Evolutionary conservation across 2,329 filamentous ascomycete species (phyloP).

Genomic region (Phaeosphaeria sp.): DNA sequence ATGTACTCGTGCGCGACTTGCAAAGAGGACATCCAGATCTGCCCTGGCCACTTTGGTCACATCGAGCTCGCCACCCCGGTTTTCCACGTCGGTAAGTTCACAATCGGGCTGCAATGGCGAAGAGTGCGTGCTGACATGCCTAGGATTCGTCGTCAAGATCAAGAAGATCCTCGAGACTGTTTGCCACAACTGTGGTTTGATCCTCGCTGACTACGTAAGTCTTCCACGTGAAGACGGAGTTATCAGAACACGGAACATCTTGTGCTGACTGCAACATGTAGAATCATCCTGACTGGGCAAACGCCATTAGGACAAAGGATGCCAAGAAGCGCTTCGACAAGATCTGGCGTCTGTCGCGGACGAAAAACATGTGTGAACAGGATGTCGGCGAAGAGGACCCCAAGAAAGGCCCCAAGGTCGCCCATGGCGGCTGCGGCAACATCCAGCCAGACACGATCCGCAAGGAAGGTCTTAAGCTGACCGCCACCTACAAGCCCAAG

Average conservation of each 20-base stretch:
- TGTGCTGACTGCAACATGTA: conserved; percentile 64
- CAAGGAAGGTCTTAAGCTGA: conserved; percentile 83
- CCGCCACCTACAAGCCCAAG: conserved; percentile 73
- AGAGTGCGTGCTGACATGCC: conserved; percentile 10
- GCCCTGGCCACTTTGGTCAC: conserved; percentile 97
- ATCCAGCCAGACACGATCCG: conserved; percentile 80
- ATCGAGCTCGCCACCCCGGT: conserved; percentile 97
- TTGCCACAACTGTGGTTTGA: conserved; percentile 98
- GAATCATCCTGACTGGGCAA: conserved; percentile 80
- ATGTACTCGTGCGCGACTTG: conserved; percentile 96
- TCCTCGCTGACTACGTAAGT: conserved; percentile 98
- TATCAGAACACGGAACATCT: conserved; percentile 53
- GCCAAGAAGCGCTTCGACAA: conserved; percentile 93
- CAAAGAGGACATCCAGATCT: conserved; percentile 93
- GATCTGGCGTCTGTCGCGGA: conserved; percentile 92
- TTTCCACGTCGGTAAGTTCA: conserved; percentile 74
- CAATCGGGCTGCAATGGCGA: conserved; percentile 20
- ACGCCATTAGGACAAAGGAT: conserved; percentile 84
- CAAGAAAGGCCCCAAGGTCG: conserved; percentile 54
- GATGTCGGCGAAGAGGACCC: conserved; percentile 71
- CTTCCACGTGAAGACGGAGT: conserved; percentile 64
- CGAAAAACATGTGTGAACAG: conserved; percentile 83
- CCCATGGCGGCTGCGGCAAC: conserved; percentile 93
- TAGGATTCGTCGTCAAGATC: conserved; percentile 97
- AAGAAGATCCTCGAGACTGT: conserved; percentile 99